Conservation (phyloP, 768 basidiomycete genomes). For the Suillus americanus region DNA sequence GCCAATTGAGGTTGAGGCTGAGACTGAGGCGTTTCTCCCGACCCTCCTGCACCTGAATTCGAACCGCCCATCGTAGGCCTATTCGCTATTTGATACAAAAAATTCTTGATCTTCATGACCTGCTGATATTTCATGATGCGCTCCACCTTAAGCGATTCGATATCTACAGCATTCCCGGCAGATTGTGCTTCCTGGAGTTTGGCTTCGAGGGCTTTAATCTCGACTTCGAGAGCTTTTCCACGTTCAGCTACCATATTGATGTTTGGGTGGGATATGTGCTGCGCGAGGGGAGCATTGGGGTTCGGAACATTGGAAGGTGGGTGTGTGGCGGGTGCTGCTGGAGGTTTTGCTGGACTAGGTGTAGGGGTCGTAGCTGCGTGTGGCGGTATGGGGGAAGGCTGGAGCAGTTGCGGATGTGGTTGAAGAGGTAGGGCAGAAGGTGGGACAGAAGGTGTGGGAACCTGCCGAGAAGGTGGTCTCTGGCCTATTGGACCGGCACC, state of each 20-base stretch:
- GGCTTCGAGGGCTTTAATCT: conserved; percentile 15
- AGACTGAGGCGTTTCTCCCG: not conserved
- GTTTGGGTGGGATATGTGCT: not conserved
- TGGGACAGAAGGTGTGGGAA: not conserved
- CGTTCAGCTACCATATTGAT: conserved; percentile 24
- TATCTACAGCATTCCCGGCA: conserved; percentile 17
- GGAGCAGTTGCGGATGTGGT: conserved; percentile 3
- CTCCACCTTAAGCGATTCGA: conserved; percentile 16
- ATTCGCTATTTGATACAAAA: conserved; percentile 8
- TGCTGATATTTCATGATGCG: conserved; percentile 3
- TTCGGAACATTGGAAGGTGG: conserved; percentile 13
- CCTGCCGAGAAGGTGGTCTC: conserved; percentile 1
- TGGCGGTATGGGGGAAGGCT: conserved; percentile 16
- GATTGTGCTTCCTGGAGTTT: conserved; percentile 16
- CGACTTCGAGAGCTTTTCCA: conserved; percentile 17
- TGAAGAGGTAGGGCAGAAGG: conserved; percentile 6
- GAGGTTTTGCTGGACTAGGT: conserved; percentile 19
- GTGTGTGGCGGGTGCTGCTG: conserved; percentile 23
- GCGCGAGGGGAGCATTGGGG: conserved; percentile 5
- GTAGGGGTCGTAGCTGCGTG: conserved; percentile 19
- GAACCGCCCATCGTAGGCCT: not conserved
- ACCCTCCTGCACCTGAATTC: not conserved
- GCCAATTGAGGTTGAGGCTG: not conserved
- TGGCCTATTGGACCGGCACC: conserved; percentile 1
- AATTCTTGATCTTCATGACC: conserved; percentile 13